These are phyloP conservation scores for Chalciporus piperatus DNA, from an alignment of 768 basidiomycete species.

Conservation along the genomic window DNA sequence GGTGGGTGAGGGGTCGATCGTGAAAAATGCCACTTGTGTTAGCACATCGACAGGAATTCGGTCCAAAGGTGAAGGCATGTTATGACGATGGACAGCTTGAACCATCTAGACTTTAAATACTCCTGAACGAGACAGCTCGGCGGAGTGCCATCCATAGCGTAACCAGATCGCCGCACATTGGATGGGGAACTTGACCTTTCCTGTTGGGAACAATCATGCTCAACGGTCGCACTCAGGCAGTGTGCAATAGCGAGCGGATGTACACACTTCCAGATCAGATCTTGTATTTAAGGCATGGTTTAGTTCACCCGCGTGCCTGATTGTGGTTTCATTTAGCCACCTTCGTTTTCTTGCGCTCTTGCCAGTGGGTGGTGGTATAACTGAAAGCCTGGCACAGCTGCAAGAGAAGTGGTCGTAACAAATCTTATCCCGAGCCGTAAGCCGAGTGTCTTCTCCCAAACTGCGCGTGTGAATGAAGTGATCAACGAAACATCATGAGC, in stretches of 20 bases:
- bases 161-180: constrained; percentile 33
- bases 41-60: constrained; percentile 55
- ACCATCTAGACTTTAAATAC: constrained; percentile 25
- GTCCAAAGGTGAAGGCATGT: constrained; percentile 48
- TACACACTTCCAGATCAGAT: constrained; percentile 34
- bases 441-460: constrained; percentile 8
- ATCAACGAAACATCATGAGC: constrained; percentile 16
- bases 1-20: constrained; percentile 37
- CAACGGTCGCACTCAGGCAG: constrained; percentile 29
- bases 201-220: constrained; percentile 35
- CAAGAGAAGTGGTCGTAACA: constrained; percentile 25
- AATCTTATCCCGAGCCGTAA: constrained; percentile 13
- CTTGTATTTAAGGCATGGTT: constrained; percentile 32
- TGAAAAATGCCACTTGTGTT: constrained; percentile 50
- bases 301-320: constrained; percentile 31
- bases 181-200: constrained; percentile 32
- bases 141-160: constrained; percentile 34
- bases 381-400: constrained; percentile 21
- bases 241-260: constrained; percentile 27
- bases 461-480: constrained; percentile 18
- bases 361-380: constrained; percentile 19
- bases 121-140: constrained; percentile 18
- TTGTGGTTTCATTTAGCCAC: constrained; percentile 36
- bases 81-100: constrained; percentile 16
- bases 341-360: constrained; percentile 29